Percentiles rank a stretch among this genome's conserved stretches.
phyloP scores from a whole-genome alignment of 371 early-diverging fungal species.

The Choanephora cucurbitarum region DNA sequence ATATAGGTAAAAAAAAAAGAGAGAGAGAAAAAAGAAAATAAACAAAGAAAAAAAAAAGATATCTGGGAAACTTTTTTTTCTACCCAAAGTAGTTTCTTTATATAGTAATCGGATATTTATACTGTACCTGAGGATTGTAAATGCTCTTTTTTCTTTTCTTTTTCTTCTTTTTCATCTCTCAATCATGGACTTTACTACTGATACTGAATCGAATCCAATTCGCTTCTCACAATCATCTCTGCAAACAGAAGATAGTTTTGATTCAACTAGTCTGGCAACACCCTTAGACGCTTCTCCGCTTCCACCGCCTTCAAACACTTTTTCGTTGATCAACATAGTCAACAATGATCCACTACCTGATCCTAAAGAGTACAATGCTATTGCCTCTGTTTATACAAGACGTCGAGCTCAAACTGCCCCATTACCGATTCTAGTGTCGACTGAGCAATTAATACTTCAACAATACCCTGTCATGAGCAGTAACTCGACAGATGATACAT shows the following conservation, averaged over 20 bases:
- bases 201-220: not conserved
- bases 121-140: constrained; percentile 12
- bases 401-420: constrained; percentile 22
- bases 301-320: constrained; percentile 24
- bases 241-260: constrained; percentile 39
- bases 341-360: constrained; percentile 31
- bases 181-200: constrained; percentile 9
- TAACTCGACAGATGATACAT: too few species aligned
- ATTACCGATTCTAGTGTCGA: constrained; percentile 8
- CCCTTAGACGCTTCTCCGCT: constrained; percentile 43
- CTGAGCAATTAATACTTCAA: constrained; percentile 4
- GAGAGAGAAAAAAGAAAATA: not conserved
- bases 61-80: constrained; percentile 1
- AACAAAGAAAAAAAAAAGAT: constrained; percentile 8
- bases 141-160: constrained; percentile 11
- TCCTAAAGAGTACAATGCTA: constrained; percentile 23
- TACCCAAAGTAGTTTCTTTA: not conserved
- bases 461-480: constrained; percentile 1
- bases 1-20: too few species aligned
- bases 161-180: constrained; percentile 10
- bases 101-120: constrained; percentile 15
- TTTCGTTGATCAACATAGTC: constrained; percentile 39
- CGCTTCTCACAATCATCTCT: constrained; percentile 41
- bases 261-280: constrained; percentile 34
- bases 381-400: constrained; percentile 18